Conservation (phyloP, 805 yeast species). For the Debaryomyces tyrocola region DNA sequence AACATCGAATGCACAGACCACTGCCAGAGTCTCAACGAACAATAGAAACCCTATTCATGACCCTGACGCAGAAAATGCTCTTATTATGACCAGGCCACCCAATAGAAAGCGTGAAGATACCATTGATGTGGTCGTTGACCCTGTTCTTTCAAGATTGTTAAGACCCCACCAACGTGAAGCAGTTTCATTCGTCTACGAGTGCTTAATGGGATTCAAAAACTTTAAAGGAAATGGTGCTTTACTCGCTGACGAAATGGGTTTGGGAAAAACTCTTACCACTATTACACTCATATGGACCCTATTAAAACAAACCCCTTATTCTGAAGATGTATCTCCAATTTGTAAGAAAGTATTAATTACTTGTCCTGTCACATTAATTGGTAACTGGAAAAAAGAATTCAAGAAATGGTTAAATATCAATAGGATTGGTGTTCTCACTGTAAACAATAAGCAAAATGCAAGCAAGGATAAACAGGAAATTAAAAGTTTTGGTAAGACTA, state of each 20-base stretch:
- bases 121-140: slow-evolving; percentile 60
- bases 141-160: slow-evolving; percentile 49
- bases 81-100: slow-evolving; percentile 9
- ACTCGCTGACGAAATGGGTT: slow-evolving; percentile 96
- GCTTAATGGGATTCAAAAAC: slow-evolving; percentile 69
- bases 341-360: slow-evolving; percentile 69
- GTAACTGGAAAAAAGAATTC: slow-evolving; percentile 88
- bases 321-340: slow-evolving; percentile 27
- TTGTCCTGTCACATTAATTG: slow-evolving; percentile 87
- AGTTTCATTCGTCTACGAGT: slow-evolving; percentile 74
- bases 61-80: slow-evolving; percentile 1
- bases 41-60: slow-evolving; percentile 1
- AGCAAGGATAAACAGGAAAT: slow-evolving; percentile 57
- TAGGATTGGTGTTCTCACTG: slow-evolving; percentile 63
- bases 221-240: slow-evolving; percentile 66
- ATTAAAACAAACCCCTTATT: slow-evolving; percentile 59
- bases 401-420: slow-evolving; percentile 79
- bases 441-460: slow-evolving; percentile 49
- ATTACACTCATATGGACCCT: slow-evolving; percentile 84
- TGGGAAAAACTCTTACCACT: slow-evolving; percentile 73
- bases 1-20: neutral
- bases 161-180: slow-evolving; percentile 89
- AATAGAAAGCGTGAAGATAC: neutral
- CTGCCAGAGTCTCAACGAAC: neutral
- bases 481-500: slow-evolving; percentile 61